Percentiles rank a stretch among this genome's conserved stretches.
These are phyloP conservation scores for Candida piceae DNA, from an alignment of 805 yeast species.

Conservation along the genomic window DNA sequence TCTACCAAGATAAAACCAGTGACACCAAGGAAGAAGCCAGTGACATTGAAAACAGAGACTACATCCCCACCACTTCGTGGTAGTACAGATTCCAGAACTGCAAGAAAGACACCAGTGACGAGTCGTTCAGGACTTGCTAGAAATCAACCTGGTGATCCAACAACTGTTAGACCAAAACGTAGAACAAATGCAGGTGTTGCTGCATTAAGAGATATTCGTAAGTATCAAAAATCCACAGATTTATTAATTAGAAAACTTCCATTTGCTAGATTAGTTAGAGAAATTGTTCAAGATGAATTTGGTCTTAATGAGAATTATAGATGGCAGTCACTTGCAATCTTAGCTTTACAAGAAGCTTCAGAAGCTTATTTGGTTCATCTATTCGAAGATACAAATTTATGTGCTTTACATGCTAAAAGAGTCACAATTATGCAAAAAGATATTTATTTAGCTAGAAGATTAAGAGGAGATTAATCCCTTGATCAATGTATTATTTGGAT, in stretches of 20 bases:
- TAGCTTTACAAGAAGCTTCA: slow-evolving; percentile 77
- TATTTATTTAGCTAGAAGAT: slow-evolving; percentile 72
- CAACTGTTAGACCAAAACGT: slow-evolving; percentile 28
- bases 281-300: slow-evolving; percentile 58
- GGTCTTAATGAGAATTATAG: slow-evolving; percentile 53
- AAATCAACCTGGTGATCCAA: slow-evolving; percentile 54
- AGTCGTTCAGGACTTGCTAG: slow-evolving; percentile 33
- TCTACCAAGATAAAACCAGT: not conserved
- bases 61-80: not conserved
- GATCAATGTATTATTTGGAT: not conserved
- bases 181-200: slow-evolving; percentile 58
- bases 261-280: slow-evolving; percentile 71
- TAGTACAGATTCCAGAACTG: not conserved
- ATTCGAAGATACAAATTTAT: slow-evolving; percentile 69
- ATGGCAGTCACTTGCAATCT: slow-evolving; percentile 75
- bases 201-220: slow-evolving; percentile 65
- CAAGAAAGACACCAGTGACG: slow-evolving; percentile 1
- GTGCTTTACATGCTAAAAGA: slow-evolving; percentile 76
- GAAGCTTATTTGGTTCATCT: slow-evolving; percentile 73
- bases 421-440: slow-evolving; percentile 86
- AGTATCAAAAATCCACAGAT: slow-evolving; percentile 64
- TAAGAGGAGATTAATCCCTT: slow-evolving; percentile 53
- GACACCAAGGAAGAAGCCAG: slow-evolving; percentile 4
- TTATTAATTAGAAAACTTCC: slow-evolving; percentile 67
- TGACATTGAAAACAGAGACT: slow-evolving; percentile 3